These are phyloP conservation scores for Xerocomus minutiporus DNA, from an alignment of 1,284 basidiomycete species.

Conservation along the genomic window DNA sequence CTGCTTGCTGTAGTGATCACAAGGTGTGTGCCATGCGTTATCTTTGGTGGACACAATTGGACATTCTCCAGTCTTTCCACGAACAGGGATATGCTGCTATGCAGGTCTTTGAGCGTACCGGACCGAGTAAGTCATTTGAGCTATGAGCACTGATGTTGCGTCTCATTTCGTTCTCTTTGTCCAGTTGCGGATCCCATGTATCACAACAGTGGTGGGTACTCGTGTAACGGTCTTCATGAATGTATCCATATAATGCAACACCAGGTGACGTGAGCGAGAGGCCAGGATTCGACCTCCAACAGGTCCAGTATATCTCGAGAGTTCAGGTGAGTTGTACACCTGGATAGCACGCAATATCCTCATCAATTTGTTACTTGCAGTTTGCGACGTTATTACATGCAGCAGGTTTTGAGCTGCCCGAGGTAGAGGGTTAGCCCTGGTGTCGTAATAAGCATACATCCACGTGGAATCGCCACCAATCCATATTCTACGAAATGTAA, in stretches of 20 bases:
- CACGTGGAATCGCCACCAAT: no score
- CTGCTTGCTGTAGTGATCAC: constrained; percentile 85
- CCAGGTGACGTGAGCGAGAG: constrained; percentile 72
- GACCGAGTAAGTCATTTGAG: constrained; percentile 47
- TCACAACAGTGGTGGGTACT: constrained; percentile 64
- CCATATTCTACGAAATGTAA: no score
- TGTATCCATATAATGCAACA: background rate
- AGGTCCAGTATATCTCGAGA: constrained; percentile 77
- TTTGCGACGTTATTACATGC: constrained; percentile 51
- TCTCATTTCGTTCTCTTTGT: background rate
- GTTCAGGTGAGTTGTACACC: constrained; percentile 58
- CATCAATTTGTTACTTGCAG: constrained; percentile 24
- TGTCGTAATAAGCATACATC: no score
- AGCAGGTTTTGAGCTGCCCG: constrained; percentile 45
- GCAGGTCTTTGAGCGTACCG: constrained; percentile 79
- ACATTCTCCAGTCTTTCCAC: constrained; percentile 61
- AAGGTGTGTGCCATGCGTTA: constrained; percentile 40
- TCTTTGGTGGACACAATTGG: background rate
- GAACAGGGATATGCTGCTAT: constrained; percentile 78
- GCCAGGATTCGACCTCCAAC: constrained; percentile 74
- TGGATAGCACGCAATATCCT: background rate
- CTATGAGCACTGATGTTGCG: background rate
- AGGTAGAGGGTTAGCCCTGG: background rate
- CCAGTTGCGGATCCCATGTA: constrained; percentile 82
- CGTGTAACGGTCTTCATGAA: background rate